Conservation (phyloP, 202 grass and related monocot species). For the Carex arenaria region DNA sequence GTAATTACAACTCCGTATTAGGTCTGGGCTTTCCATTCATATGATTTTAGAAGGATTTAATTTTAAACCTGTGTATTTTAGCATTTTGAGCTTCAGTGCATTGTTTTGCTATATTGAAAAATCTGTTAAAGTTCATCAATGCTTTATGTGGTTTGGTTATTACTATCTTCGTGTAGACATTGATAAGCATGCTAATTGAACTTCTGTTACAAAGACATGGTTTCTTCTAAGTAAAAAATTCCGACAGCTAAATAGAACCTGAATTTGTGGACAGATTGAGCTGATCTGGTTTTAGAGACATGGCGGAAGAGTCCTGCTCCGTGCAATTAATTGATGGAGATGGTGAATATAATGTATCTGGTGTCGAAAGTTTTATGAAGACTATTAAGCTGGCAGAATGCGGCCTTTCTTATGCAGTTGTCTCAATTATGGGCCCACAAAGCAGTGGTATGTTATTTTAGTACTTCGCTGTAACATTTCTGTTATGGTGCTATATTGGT, state of each 20-base stretch:
- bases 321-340: conserved; percentile 79
- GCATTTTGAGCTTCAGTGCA: neutral
- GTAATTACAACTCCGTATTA: neutral
- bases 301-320: conserved; percentile 54
- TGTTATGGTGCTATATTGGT: neutral
- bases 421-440: conserved; percentile 89
- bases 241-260: neutral
- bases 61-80: neutral
- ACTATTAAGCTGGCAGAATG: conserved; percentile 65
- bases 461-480: neutral
- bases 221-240: neutral
- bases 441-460: conserved; percentile 64
- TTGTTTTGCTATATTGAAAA: neutral
- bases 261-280: conserved; percentile 22
- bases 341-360: conserved; percentile 57
- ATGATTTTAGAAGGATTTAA: no score
- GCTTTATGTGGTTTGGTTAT: neutral
- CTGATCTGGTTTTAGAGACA: conserved; percentile 38
- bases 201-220: neutral
- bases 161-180: neutral
- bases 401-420: conserved; percentile 83
- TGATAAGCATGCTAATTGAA: neutral
- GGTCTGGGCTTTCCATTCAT: neutral
- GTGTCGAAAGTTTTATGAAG: conserved; percentile 72
- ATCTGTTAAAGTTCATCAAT: neutral